These are phyloP conservation scores for Suhomyces canberraensis DNA, from an alignment of 805 yeast species.

Conservation along the genomic window DNA sequence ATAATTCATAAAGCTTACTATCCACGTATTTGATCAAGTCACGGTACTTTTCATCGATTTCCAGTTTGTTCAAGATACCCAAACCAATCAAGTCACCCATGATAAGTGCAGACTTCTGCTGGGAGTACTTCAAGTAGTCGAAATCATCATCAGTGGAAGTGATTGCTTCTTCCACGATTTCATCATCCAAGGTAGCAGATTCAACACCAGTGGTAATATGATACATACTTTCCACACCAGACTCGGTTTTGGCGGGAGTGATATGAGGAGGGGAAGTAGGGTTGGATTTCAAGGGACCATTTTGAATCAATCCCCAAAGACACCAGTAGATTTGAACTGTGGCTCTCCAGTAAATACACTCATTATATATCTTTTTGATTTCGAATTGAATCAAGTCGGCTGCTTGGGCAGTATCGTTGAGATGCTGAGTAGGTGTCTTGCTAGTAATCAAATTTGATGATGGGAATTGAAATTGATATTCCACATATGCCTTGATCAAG, in stretches of 20 bases:
- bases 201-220: conserved; percentile 51
- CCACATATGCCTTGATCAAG: conserved; percentile 74
- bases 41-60: conserved; percentile 22
- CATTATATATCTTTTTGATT: conserved; percentile 56
- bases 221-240: conserved; percentile 40
- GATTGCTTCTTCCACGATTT: conserved; percentile 29
- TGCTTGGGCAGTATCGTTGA: conserved; percentile 11
- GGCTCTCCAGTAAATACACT: conserved; percentile 75
- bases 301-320: conserved; percentile 88
- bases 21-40: conserved; percentile 41
- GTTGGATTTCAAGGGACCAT: conserved; percentile 39
- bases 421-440: conserved; percentile 11
- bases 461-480: conserved; percentile 46
- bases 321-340: conserved; percentile 79
- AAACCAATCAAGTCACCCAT: conserved; percentile 71
- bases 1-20: conserved; percentile 21
- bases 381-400: conserved; percentile 34
- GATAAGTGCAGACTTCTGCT: conserved; percentile 68
- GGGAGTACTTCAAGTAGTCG: conserved; percentile 72
- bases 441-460: conserved; percentile 25
- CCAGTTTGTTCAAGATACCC: conserved; percentile 43
- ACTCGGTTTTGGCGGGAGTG: conserved; percentile 19
- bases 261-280: conserved; percentile 9
- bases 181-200: conserved; percentile 27
- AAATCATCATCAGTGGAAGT: conserved; percentile 58